Conservation (phyloP, 2,329 filamentous ascomycete genomes). For the Pseudocercospora fuligena region DNA sequence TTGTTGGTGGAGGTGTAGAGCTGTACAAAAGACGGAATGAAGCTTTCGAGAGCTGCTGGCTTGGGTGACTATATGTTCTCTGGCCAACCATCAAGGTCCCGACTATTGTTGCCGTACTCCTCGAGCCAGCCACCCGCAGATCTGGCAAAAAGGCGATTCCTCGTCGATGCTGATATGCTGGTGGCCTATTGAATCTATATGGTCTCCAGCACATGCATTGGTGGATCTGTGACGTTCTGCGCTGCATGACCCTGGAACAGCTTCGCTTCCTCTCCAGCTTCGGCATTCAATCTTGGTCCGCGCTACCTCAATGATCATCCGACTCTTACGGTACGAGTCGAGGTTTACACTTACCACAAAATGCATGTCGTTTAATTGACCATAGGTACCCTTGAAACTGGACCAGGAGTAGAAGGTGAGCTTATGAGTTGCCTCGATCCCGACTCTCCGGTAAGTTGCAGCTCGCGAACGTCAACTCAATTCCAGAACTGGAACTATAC, state of each 20-base stretch:
- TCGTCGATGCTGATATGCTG: not conserved
- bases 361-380: not conserved
- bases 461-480: not conserved
- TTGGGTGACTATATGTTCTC: not conserved
- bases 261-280: not conserved
- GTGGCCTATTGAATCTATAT: not conserved
- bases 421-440: not conserved
- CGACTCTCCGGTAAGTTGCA: not conserved
- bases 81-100: conserved; percentile 11
- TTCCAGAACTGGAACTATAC: not conserved
- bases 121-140: too few species aligned
- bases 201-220: not conserved
- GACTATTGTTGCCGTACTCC: not conserved
- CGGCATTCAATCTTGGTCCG: not conserved
- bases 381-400: not conserved
- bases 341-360: not conserved
- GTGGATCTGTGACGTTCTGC: not conserved
- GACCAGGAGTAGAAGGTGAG: not conserved
- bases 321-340: not conserved
- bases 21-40: not conserved
- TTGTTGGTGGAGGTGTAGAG: not conserved
- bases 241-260: not conserved
- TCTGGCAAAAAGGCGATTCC: not conserved
- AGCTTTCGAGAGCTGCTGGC: not conserved
- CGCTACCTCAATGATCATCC: too few species aligned